Base-by-base conservation (phyloP, 2,329 filamentous ascomycete species). In the Periconia sp. region DNA sequence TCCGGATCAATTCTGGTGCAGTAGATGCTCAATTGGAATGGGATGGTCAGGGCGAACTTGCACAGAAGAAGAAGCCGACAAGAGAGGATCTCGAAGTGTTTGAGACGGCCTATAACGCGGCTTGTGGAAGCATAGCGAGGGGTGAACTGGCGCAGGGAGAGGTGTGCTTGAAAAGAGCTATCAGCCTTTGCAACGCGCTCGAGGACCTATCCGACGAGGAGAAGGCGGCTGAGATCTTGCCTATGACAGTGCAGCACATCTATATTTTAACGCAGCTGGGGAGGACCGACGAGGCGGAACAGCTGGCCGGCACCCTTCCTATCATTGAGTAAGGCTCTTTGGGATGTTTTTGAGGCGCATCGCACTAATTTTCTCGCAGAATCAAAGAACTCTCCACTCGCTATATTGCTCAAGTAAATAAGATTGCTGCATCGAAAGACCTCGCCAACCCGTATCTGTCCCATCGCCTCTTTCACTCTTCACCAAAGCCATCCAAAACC, bases 91-190 rank as follows among this genome's bases (percentile, higher is more conserved):
- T 89, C 23, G 88, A 92, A 57, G 84, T 87, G 1, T 94, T 94
- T 62, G 91, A 94, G 76, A 87, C 88, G 23, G 87, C 89, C 11
- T 95, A 90, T 76, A 95, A 95, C 71, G 82, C 85, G 20, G 90
- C 89, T 9, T 93, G 90, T 70, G 81, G 81, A 18, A 85, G 84
- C 69, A 86, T 94, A 63, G 88, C 88, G 14, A 80, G 84, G 45
- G 87, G 85, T 8, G 86, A 90, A 61, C 77, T 90, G 37, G 80
- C 76, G 5, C 82, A 85, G 60, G 90, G 85, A 1, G 81, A 85
- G 19, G 77, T 87, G 20, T 78, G 92, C 52, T 76, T 94, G 55
- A 88, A 87, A 73, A 81, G 87, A 50, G 86, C 91, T 2, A 82
- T 82, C 61, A 83, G 86, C 60, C 77, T 93, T 18, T 94, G 90